These are phyloP conservation scores for Hanseniaspora clermontiae DNA, from an alignment of 805 yeast genomes.

Conservation along the genomic window DNA sequence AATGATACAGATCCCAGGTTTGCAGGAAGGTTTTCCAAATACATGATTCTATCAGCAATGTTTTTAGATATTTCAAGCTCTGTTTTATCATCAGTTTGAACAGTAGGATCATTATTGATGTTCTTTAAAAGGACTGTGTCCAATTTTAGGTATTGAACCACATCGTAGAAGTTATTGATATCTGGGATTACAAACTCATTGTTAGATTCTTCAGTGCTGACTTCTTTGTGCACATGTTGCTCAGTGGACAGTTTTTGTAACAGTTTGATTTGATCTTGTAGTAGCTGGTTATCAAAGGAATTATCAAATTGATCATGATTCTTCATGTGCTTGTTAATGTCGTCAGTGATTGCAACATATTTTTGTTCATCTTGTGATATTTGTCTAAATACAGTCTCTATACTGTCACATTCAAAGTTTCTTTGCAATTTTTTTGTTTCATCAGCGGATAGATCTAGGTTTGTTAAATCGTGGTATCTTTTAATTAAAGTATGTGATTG, in stretches of 20 bases:
- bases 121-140: conserved; percentile 15
- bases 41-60: conserved; percentile 44
- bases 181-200: not conserved
- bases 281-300: conserved; percentile 30
- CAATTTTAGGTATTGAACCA: conserved; percentile 8
- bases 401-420: conserved; percentile 31
- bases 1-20: conserved; percentile 49
- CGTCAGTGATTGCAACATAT: conserved; percentile 24
- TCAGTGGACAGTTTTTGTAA: conserved; percentile 55
- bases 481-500: conserved; percentile 2
- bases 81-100: conserved; percentile 30
- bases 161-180: not conserved
- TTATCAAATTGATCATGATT: conserved; percentile 24
- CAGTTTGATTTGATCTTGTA: conserved; percentile 49
- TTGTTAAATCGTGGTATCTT: conserved; percentile 10
- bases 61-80: conserved; percentile 45
- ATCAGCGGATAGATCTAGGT: not conserved
- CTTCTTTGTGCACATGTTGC: conserved; percentile 28
- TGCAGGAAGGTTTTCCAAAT: conserved; percentile 55
- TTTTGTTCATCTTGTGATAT: conserved; percentile 33
- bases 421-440: not conserved
- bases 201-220: not conserved
- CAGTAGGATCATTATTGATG: conserved; percentile 35
- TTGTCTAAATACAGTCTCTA: conserved; percentile 31
- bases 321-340: conserved; percentile 22